These are phyloP conservation scores for Hypsizygus marmoreus DNA, from an alignment of 768 basidiomycete genomes.

Conservation along the genomic window DNA sequence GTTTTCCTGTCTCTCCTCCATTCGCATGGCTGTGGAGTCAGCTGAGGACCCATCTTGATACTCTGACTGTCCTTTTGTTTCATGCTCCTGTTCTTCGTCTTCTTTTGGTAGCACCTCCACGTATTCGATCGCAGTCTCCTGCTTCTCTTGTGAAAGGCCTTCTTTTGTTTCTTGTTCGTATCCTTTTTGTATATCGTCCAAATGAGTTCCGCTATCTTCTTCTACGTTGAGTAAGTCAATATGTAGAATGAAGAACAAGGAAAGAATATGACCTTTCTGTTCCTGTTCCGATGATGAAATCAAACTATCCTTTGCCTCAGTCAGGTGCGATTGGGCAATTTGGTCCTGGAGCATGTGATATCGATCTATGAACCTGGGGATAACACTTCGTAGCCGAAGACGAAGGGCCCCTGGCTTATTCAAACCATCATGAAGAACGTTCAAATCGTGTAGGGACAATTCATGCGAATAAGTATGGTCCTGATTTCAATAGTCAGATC, in stretches of 20 bases:
- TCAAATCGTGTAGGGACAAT: conserved; percentile 71
- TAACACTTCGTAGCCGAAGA: conserved; percentile 46
- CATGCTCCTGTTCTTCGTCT: conserved; percentile 9
- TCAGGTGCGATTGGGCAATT: conserved; percentile 33
- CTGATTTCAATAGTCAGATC: conserved; percentile 34
- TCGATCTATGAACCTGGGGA: conserved; percentile 66
- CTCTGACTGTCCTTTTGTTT: no score
- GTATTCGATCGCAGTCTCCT: background rate
- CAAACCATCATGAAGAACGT: conserved; percentile 67
- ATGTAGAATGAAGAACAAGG: no score
- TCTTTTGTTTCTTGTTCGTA: no score
- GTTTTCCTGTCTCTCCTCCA: no score
- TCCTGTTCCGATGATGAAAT: no score
- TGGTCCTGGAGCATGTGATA: conserved; percentile 67
- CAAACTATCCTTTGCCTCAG: conserved; percentile 3
- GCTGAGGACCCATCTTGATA: no score
- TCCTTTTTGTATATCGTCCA: no score
- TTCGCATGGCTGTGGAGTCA: no score
- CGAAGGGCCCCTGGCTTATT: conserved; percentile 64
- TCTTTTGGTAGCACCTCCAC: background rate
- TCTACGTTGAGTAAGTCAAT: no score
- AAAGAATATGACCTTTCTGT: no score
- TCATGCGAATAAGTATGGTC: conserved; percentile 72
- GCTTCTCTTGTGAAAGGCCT: no score
- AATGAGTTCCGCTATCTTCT: no score